Evolutionary conservation across 1,284 basidiomycete genomes (phyloP).

Genomic region (Puccinia brachypodii): DNA sequence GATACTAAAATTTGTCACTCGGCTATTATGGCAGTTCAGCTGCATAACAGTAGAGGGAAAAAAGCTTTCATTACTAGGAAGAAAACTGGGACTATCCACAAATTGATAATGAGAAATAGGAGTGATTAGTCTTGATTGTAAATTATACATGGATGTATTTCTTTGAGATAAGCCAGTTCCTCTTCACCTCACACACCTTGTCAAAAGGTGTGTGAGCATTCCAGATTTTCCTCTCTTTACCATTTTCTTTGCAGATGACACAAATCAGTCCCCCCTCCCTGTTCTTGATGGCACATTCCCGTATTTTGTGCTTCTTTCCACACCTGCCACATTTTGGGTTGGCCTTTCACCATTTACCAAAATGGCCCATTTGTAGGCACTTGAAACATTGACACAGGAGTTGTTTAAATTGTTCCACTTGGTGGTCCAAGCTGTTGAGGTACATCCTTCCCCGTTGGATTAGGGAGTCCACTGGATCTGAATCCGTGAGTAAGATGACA

Average conservation of each 20-base stretch:
- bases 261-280: neutral
- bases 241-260: neutral
- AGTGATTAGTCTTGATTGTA: neutral
- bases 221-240: neutral
- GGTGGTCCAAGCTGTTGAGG: neutral
- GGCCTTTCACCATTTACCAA: neutral
- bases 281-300: neutral
- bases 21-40: constrained; percentile 13
- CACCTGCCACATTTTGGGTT: neutral
- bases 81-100: neutral
- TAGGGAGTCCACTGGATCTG: neutral
- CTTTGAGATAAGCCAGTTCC: neutral
- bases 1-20: too few species aligned
- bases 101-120: neutral
- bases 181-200: neutral
- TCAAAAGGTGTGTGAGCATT: neutral
- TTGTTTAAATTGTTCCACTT: neutral
- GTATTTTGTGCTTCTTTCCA: neutral
- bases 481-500: neutral
- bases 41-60: neutral
- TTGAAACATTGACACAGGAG: neutral
- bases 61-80: neutral
- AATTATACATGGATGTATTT: neutral
- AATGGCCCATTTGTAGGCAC: constrained; percentile 7
- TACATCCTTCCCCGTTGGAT: neutral